Evolutionary conservation across 257 asterid genomes (phyloP).

Genomic region (Solanum tarapatanum): DNA sequence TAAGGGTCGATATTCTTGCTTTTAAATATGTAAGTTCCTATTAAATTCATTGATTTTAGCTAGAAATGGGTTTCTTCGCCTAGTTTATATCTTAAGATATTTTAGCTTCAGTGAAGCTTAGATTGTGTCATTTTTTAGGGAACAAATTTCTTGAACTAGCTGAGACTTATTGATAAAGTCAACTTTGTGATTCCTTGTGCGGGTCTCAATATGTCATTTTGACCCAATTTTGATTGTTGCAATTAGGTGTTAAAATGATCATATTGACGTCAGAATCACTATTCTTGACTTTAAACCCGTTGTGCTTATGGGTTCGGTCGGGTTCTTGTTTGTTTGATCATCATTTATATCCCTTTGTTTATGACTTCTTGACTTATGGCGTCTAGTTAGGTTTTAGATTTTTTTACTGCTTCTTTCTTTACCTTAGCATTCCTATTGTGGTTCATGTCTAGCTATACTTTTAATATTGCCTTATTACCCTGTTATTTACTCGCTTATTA

Average conservation of each 20-base stretch:
- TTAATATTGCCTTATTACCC: background rate
- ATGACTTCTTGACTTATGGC: background rate
- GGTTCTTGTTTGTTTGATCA: background rate
- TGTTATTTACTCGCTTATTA: background rate
- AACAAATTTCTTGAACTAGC: background rate
- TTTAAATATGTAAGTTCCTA: background rate
- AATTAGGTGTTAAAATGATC: no score
- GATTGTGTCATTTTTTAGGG: background rate
- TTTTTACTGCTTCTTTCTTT: background rate
- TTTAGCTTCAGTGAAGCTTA: background rate
- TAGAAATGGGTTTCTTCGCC: background rate
- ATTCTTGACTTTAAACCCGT: background rate
- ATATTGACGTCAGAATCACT: background rate
- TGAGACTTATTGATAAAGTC: background rate
- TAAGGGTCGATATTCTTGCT: background rate
- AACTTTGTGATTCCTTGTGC: background rate
- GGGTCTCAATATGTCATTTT: background rate
- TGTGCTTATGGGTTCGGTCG: background rate
- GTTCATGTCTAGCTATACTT: background rate
- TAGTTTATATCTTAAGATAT: background rate
- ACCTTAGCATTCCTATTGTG: background rate
- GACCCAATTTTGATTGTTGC: background rate
- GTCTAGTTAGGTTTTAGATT: background rate
- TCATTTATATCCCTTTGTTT: no score
- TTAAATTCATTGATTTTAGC: background rate